A percentile compares a stretch with the other conserved stretches of the same genome.
phyloP scores from a whole-genome alignment of 257 asterid genomes.

The Solanum piurae region DNA sequence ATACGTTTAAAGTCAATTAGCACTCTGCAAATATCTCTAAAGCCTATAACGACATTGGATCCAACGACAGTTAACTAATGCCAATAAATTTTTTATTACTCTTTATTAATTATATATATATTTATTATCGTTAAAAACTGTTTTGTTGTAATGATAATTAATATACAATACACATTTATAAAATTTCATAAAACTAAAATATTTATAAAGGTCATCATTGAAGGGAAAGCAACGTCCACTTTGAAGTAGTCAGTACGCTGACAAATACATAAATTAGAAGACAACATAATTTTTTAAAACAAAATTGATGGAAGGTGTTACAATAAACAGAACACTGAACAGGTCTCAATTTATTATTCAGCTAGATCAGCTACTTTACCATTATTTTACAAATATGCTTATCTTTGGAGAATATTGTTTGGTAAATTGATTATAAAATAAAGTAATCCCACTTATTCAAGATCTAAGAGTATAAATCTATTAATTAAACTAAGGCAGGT shows the following conservation, averaged over 20 bases:
- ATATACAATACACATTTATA: background rate
- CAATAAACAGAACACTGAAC: background rate
- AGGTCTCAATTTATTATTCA: background rate
- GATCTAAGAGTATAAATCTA: background rate
- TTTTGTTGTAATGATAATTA: no score
- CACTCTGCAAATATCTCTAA: background rate
- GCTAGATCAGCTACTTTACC: background rate
- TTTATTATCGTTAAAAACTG: no score
- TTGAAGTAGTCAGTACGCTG: background rate
- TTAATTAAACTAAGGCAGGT: background rate
- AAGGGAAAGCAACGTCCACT: background rate
- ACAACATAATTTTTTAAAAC: background rate
- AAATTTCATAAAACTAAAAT: background rate
- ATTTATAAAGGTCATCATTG: background rate
- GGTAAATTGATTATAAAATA: background rate
- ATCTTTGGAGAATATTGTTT: background rate
- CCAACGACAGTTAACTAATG: background rate
- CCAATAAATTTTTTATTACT: fast-evolving
- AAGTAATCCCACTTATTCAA: background rate
- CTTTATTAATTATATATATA: no score
- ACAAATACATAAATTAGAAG: background rate
- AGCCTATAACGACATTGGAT: no score
- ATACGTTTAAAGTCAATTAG: background rate
- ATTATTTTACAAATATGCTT: background rate
- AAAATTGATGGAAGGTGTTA: background rate